Conservation (phyloP, 306 rosid species). For the Fragaria nilgerrensis region DNA sequence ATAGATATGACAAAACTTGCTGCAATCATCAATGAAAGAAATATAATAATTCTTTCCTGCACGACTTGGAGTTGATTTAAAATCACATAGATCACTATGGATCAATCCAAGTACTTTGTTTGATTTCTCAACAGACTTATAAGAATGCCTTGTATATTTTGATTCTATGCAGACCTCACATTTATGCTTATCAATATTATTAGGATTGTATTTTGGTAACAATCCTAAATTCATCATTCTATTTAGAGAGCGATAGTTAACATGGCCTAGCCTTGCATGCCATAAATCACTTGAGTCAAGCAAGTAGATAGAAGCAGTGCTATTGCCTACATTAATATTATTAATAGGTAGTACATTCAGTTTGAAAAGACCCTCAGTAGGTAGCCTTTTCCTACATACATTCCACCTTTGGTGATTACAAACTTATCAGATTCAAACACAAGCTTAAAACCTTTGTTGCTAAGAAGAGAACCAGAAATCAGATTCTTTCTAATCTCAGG, state of each 20-base stretch:
- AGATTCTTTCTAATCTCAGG: not conserved
- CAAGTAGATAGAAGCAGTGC: no score
- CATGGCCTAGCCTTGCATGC: not conserved
- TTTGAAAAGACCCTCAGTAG: not conserved
- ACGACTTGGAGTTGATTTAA: not conserved
- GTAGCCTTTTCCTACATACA: slow-evolving; percentile 7
- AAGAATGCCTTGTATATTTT: not conserved
- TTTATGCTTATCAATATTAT: not conserved
- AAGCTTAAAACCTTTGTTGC: not conserved
- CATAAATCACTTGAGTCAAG: no score
- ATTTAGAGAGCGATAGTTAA: not conserved
- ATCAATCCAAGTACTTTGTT: not conserved
- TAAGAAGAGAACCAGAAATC: not conserved
- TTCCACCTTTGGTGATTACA: not conserved
- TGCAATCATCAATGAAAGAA: not conserved
- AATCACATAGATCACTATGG: no score
- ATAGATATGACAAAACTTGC: not conserved
- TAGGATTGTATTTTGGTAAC: no score
- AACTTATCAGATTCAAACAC: slow-evolving; percentile 2
- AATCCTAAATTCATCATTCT: no score
- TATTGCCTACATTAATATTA: no score
- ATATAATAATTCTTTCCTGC: not conserved
- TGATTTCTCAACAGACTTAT: not conserved
- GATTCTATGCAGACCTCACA: not conserved
- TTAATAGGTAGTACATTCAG: not conserved